Evolutionary conservation across 805 yeast species (phyloP).

Genomic region (Lipomyces japonicus): DNA sequence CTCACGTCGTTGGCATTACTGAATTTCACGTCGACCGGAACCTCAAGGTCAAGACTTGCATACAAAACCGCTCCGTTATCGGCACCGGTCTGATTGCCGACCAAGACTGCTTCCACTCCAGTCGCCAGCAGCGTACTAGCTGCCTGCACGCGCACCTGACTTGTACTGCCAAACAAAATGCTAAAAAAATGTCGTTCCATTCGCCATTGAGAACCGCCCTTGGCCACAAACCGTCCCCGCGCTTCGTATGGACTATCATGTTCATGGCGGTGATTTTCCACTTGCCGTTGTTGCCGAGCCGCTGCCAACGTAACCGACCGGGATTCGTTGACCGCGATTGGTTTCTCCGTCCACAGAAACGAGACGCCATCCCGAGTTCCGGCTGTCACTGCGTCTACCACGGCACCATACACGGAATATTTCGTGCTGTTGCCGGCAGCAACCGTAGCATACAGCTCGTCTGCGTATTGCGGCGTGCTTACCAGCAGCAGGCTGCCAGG

Average conservation of each 20-base stretch:
- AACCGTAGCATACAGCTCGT: conserved; percentile 29
- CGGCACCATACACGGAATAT: conserved; percentile 14
- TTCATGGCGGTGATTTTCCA: not conserved
- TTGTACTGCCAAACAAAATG: conserved; percentile 3
- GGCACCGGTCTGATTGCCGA: conserved; percentile 7
- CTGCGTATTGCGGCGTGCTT: conserved; percentile 38
- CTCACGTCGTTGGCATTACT: conserved; percentile 1
- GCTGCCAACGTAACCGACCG: conserved; percentile 1
- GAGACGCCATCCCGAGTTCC: conserved; percentile 27
- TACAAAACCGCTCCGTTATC: conserved; percentile 10
- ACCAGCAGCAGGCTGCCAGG: conserved; percentile 32
- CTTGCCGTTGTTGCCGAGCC: not conserved
- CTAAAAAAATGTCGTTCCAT: conserved; percentile 8
- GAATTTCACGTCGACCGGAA: conserved; percentile 16
- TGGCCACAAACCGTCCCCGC: conserved; percentile 19
- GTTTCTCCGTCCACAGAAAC: conserved; percentile 20
- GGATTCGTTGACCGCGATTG: conserved; percentile 6
- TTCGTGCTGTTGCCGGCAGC: not conserved
- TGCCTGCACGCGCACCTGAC: conserved; percentile 9
- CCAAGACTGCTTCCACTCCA: conserved; percentile 18
- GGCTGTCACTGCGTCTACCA: conserved; percentile 24
- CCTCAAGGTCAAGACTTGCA: conserved; percentile 8
- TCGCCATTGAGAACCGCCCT: conserved; percentile 23
- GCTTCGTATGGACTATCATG: conserved; percentile 1
- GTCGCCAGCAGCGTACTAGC: conserved; percentile 27